phyloP scores from a whole-genome alignment of 331 rosid species.

The Telfairia occidentalis region DNA sequence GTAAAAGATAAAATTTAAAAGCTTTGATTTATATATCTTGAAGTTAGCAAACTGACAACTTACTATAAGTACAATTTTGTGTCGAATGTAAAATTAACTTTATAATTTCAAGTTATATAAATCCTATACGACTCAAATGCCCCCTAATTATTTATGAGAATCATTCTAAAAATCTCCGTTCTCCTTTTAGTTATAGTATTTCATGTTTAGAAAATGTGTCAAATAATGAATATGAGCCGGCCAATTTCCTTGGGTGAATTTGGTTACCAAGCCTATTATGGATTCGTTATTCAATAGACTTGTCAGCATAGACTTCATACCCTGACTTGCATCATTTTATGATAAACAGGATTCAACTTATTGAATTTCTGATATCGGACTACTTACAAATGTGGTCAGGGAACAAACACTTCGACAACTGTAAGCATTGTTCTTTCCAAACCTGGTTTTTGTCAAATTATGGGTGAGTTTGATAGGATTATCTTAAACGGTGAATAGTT shows the following conservation, averaged over 20 bases:
- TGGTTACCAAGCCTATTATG: background rate
- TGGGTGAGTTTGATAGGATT: background rate
- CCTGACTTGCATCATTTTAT: constrained; percentile 13
- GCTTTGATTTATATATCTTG: background rate
- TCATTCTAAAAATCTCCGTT: background rate
- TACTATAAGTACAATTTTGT: background rate
- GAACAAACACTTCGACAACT: constrained; percentile 41
- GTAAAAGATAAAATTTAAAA: background rate
- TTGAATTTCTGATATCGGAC: constrained; percentile 66
- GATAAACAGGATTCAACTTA: constrained; percentile 69
- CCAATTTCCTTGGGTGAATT: background rate
- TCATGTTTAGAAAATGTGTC: background rate
- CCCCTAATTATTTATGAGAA: no score
- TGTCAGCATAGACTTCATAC: background rate
- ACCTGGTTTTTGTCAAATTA: background rate
- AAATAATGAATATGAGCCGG: background rate
- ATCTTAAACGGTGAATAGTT: background rate
- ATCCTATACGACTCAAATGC: background rate
- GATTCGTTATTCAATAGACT: background rate
- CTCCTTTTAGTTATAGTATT: background rate
- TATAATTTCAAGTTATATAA: background rate
- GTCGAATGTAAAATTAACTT: background rate
- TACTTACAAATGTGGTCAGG: constrained; percentile 58
- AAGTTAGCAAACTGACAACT: background rate
- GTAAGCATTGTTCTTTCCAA: constrained; percentile 30